Base-by-base conservation (phyloP, 139 green algal species). In the Chlorella vulgaris region DNA sequence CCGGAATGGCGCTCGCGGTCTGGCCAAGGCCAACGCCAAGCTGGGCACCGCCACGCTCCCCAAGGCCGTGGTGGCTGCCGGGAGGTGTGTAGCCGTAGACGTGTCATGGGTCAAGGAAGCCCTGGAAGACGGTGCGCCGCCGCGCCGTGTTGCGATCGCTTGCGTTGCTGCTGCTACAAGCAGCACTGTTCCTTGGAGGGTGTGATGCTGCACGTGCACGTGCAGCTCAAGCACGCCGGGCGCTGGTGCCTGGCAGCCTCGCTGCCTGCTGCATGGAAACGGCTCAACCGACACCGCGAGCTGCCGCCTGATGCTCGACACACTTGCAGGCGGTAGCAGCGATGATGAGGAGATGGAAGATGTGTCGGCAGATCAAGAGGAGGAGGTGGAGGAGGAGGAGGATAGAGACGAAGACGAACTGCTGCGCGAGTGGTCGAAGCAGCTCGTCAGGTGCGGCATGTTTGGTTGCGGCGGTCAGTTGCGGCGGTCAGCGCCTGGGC, bases 401-500 rank as follows among this genome's bases (percentile, higher is more conserved):
- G 83, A 76, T 28, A 74, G 47, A 28, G 76, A 62, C 1, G 81
- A 84, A 15, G 58, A 78, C 7, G 85, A 80, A 31, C 28, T 83
- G 35, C 69, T 80, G 60, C 63, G 75, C 0, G 66, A 85, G 38
- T 86, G 82, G 75, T 85, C 76, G 2, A 60, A 50, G 38, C 42
- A 60, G 8, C 60, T 85, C 1, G 42, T 76, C 63, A 76, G 61
- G 42, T 82, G 47, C 21, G 71, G 60, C 26, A 15, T 19, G 60
- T 7, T 38, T 13, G 28, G 60, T 68, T 68, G 60, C 24, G 21
- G 24, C 60, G n/a, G n/a, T n/a, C n/a, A n/a, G n/a, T n/a, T n/a
- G n/a, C n/a, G n/a, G n/a, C n/a, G n/a, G n/a, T n/a, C n/a, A n/a
- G n/a, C n/a, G n/a, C n/a, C n/a, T n/a, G n/a, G n/a, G n/a, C n/a